Base-by-base conservation (phyloP, 768 basidiomycete genomes). In the Glaciozyma antarctica region DNA sequence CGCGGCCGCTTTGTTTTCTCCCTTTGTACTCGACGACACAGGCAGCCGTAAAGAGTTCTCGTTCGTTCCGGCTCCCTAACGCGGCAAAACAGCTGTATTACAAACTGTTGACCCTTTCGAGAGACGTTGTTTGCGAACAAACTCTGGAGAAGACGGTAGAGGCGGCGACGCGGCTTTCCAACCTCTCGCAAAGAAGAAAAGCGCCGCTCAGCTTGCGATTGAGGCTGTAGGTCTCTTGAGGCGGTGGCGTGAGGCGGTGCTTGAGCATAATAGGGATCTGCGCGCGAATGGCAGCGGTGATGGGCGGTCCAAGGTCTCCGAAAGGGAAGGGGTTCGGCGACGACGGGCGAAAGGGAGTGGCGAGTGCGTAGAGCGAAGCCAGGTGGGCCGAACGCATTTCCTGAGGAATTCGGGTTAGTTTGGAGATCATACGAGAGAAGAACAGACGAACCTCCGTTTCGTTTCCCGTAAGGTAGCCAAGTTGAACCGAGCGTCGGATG, bases 181-280 rank as follows among this genome's bases (percentile, higher is more conserved):
- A 78, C 60, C 87, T 81, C 16, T 78, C 77, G 63, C 79, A 80
- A 54, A 80, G 73, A 38, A 80, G 68, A 72, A 79, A 80, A 7
- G 77, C 77, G 7, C 79, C 79, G 51, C 76, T 77, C 30, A 80
- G 66, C 63, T 79, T 80, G 44, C 91, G 79, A 75, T 99, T 98
- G 61, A 97, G 78, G 76, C 88, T 90, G 76, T 97, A 97, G 1
- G 94, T 97, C 78, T 98, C 93, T 63, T 83, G 79, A 0, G 94
- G 94, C 3, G 94, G 94, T 0, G 94, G 94, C 0, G 90, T 92
- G 34, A 95, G 80, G 56, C 93, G 81, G 73, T 95, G 81, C 71
- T 82, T 80, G 63, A 99, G 81, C 91, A 99, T 98, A 60, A 88
- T 79, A 1, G 94, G 93, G 54, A 99, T 97, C 41, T 83, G 81